These are phyloP conservation scores for Metschnikowia reukaufii DNA, from an alignment of 805 yeast species.

Conservation along the genomic window DNA sequence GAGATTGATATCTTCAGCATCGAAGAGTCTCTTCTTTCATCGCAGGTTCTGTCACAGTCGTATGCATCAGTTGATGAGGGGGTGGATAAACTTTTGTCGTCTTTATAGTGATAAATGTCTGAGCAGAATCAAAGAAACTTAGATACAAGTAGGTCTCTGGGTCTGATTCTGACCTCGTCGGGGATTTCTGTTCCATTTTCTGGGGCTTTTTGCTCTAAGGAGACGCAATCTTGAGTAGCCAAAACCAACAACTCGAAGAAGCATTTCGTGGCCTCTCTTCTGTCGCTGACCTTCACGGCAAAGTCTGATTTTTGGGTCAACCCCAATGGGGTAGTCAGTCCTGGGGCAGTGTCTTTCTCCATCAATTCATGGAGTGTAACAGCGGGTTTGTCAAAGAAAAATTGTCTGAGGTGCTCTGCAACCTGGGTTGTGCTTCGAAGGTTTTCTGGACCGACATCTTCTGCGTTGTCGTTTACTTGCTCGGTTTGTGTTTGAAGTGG, in stretches of 20 bases:
- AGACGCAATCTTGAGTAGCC: constrained; percentile 73
- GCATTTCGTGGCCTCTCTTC: constrained; percentile 64
- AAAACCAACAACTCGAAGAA: constrained; percentile 82
- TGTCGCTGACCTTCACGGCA: constrained; percentile 33
- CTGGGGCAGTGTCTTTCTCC: constrained; percentile 30
- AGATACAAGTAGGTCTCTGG: constrained; percentile 41
- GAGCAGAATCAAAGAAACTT: constrained; percentile 17
- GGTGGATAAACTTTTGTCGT: constrained; percentile 6
- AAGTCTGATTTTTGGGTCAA: constrained; percentile 14
- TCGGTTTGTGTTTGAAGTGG: constrained; percentile 9
- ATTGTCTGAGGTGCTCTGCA: constrained; percentile 45
- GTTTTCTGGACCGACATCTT: constrained; percentile 22
- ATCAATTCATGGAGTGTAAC: constrained; percentile 41
- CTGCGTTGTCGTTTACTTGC: constrained; percentile 7
- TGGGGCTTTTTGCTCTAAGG: constrained; percentile 53
- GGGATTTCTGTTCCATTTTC: constrained; percentile 40
- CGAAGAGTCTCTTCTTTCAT: constrained; percentile 15
- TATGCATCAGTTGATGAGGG: constrained; percentile 8
- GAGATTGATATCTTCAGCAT: constrained; percentile 14
- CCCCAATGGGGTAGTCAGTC: constrained; percentile 24
- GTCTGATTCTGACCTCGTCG: constrained; percentile 54
- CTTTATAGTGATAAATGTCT: constrained; percentile 4
- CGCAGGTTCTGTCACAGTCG: constrained; percentile 7
- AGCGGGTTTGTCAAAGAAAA: constrained; percentile 25
- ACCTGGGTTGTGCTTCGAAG: constrained; percentile 54